Conservation (phyloP, 352 stramenopile genomes). For the Achlya hypogyna region DNA sequence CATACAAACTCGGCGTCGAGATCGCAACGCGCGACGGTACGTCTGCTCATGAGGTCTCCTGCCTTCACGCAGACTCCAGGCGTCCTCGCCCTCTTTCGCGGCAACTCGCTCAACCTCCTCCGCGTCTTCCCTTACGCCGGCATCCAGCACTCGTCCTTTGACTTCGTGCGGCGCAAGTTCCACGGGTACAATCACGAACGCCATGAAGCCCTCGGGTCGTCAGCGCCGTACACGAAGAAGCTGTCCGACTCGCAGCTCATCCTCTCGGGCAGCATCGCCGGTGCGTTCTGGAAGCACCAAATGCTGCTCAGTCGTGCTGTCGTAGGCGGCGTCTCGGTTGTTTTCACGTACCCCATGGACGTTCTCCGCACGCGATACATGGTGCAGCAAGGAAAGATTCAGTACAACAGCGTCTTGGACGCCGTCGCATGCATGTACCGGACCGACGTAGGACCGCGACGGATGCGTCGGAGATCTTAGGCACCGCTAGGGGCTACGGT, state of each 20-base stretch:
- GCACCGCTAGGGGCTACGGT: conserved; percentile 60
- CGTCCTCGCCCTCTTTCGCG: conserved; percentile 26
- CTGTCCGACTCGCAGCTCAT: conserved; percentile 72
- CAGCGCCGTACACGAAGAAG: conserved; percentile 35
- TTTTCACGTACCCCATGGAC: conserved; percentile 72
- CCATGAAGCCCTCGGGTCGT: conserved; percentile 18
- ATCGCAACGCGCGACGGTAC: conserved; percentile 29
- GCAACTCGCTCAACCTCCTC: conserved; percentile 19
- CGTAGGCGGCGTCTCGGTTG: conserved; percentile 41
- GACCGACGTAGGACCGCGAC: conserved; percentile 24
- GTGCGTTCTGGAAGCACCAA: conserved; percentile 6
- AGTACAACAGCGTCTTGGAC: conserved; percentile 62
- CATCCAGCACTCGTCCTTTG: conserved; percentile 50
- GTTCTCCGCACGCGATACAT: conserved; percentile 77
- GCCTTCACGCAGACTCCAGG: conserved; percentile 46
- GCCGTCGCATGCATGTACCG: conserved; percentile 70
- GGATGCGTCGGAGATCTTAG: conserved; percentile 31
- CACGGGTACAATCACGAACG: conserved; percentile 58
- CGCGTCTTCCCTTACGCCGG: conserved; percentile 22
- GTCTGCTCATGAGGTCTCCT: neutral
- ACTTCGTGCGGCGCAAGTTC: conserved; percentile 74
- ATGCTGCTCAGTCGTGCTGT: neutral
- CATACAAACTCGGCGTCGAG: conserved; percentile 37
- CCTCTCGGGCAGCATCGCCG: conserved; percentile 56
- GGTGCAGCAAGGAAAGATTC: conserved; percentile 75